phyloP scores from a whole-genome alignment of 2,329 filamentous ascomycete species.

The Fusarium praegraminearum region DNA sequence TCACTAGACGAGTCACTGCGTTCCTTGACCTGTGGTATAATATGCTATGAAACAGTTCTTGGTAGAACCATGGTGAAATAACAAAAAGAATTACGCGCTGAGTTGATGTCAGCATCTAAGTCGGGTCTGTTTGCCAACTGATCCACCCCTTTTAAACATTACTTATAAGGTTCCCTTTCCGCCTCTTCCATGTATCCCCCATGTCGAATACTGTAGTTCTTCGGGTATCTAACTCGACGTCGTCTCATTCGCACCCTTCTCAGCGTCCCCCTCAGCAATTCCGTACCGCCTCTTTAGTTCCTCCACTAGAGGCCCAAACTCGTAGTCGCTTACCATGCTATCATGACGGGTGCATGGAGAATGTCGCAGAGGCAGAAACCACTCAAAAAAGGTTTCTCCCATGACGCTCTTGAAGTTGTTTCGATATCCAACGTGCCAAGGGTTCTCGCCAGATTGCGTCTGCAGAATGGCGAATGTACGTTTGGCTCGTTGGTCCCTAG shows the following conservation, averaged over 20 bases:
- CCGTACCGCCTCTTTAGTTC: constrained; percentile 61
- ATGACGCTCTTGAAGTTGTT: constrained; percentile 84
- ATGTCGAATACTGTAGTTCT: constrained; percentile 1
- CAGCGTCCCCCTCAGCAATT: constrained; percentile 30
- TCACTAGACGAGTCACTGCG: too few species aligned
- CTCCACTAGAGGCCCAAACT: constrained; percentile 71
- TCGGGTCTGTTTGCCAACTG: background rate
- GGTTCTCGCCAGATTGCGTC: constrained; percentile 81
- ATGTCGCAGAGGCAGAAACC: constrained; percentile 80
- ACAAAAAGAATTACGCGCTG: background rate
- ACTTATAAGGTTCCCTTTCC: constrained; percentile 10
- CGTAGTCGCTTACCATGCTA: constrained; percentile 74
- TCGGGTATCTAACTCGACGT: constrained; percentile 39
- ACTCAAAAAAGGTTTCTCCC: constrained; percentile 77
- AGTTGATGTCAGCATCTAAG: background rate
- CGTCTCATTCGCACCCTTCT: constrained; percentile 38
- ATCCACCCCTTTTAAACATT: constrained; percentile 27
- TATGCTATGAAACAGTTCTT: background rate
- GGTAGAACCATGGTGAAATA: background rate
- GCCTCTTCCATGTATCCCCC: constrained; percentile 3
- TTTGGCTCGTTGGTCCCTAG: constrained; percentile 61
- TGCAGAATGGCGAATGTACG: constrained; percentile 84
- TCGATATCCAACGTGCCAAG: constrained; percentile 80
- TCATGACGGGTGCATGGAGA: constrained; percentile 81
- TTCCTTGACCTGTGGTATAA: background rate